Evolutionary conservation across 768 basidiomycete genomes (phyloP).

Genomic region (Auriculariales sp.): DNA sequence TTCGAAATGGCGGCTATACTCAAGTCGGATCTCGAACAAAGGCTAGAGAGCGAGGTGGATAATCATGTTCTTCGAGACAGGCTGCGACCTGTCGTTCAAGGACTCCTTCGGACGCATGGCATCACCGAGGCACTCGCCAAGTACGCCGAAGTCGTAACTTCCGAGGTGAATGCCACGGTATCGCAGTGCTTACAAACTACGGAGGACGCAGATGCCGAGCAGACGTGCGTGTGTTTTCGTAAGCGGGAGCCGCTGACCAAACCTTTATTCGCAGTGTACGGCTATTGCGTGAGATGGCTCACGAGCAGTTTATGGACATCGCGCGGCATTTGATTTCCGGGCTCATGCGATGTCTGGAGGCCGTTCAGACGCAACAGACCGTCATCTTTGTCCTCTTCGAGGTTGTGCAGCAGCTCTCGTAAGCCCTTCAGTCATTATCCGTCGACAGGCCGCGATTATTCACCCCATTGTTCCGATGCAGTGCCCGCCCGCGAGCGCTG

Average conservation of each 20-base stretch:
- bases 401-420: constrained; percentile 32
- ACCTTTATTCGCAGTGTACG: no score
- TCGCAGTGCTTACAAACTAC: no score
- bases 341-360: constrained; percentile 51
- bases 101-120: constrained; percentile 60
- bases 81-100: constrained; percentile 57
- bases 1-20: constrained; percentile 64
- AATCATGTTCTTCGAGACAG: constrained; percentile 42
- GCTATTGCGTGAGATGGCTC: constrained; percentile 50
- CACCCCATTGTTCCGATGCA: background rate
- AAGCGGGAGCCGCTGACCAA: no score
- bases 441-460: background rate
- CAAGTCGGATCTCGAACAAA: constrained; percentile 46
- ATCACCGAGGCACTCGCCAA: constrained; percentile 50
- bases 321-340: constrained; percentile 44
- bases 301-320: constrained; percentile 51
- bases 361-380: constrained; percentile 44
- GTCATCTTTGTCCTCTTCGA: constrained; percentile 47
- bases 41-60: constrained; percentile 20
- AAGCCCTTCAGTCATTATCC: constrained; percentile 14
- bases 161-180: no score
- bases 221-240: no score
- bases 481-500: constrained; percentile 27
- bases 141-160: constrained; percentile 57
- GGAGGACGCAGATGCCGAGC: no score